Conservation (phyloP, 352 stramenopile species). For the Labyrinthula sp. region DNA sequence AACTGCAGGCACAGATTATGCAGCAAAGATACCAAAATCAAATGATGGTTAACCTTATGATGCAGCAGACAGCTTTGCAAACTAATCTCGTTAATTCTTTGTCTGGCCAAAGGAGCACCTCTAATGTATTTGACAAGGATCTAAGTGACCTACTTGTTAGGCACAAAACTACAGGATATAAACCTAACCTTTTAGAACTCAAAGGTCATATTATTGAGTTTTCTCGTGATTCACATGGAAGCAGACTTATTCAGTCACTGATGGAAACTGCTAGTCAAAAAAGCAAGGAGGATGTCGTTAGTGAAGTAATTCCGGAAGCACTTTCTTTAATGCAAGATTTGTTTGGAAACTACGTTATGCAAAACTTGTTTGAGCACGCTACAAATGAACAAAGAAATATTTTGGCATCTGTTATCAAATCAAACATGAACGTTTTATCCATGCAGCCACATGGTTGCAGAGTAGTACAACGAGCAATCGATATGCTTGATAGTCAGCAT, state of each 20-base stretch:
- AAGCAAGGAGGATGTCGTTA: conserved; percentile 48
- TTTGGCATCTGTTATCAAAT: conserved; percentile 9
- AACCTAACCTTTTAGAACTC: conserved; percentile 40
- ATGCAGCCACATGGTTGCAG: conserved; percentile 11
- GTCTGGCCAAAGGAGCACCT: too few species aligned
- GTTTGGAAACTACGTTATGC: conserved; percentile 28
- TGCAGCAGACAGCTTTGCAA: too few species aligned
- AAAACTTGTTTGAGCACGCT: conserved; percentile 21
- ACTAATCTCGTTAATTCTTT: too few species aligned
- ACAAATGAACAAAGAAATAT: background rate
- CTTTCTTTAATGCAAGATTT: conserved; percentile 55
- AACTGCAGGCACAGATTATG: too few species aligned
- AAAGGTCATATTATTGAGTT: conserved; percentile 58
- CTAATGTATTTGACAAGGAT: too few species aligned
- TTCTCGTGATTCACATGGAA: conserved; percentile 54
- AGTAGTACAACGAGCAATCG: conserved; percentile 23
- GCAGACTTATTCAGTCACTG: conserved; percentile 60
- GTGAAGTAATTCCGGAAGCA: conserved; percentile 52
- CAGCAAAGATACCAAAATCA: too few species aligned
- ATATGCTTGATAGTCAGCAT: background rate
- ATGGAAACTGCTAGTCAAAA: conserved; percentile 54
- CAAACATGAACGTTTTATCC: conserved; percentile 9
- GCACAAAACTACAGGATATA: conserved; percentile 4
- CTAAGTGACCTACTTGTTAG: conserved; percentile 2
- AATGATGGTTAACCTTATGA: too few species aligned